Evolutionary conservation across 2,329 filamentous ascomycete species (phyloP).

Genomic region (Chaetomium globosum): DNA sequence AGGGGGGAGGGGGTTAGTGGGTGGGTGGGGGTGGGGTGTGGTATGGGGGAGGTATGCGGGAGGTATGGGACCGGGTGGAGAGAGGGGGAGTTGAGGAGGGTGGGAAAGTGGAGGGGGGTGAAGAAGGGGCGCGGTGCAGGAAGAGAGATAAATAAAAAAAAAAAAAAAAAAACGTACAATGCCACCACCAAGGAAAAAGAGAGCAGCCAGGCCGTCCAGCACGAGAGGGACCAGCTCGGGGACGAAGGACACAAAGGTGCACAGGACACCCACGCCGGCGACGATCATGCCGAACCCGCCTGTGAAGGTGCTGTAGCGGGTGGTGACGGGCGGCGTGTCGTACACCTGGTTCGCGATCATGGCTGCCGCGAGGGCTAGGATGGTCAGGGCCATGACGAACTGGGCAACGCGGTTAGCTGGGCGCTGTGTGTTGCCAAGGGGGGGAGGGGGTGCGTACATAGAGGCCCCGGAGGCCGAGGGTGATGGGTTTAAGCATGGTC

Average conservation of each 20-base stretch:
- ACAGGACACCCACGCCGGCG: conserved; percentile 18
- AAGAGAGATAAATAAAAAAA: neutral
- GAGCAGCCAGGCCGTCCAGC: conserved; percentile 26
- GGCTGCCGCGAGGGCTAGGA: conserved; percentile 29
- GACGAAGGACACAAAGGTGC: conserved; percentile 22
- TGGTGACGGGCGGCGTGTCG: conserved; percentile 28
- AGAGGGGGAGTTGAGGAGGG: neutral
- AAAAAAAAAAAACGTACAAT: conserved; percentile 30
- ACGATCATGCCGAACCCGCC: conserved; percentile 34
- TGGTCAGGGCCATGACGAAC: conserved; percentile 28
- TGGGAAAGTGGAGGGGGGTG: too few relatives aligned
- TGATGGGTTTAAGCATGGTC: conserved; percentile 21
- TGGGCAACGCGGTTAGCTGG: conserved; percentile 10
- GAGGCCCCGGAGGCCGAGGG: conserved; percentile 30
- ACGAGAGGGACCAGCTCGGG: conserved; percentile 25
- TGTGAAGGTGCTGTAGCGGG: conserved; percentile 34
- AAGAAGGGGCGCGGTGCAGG: too few relatives aligned
- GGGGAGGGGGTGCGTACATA: conserved; percentile 16
- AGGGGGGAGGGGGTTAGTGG: neutral
- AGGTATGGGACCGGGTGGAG: too few relatives aligned
- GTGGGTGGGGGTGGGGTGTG: too few relatives aligned
- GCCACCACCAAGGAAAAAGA: conserved; percentile 33
- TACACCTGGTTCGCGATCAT: conserved; percentile 30
- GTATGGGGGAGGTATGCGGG: too few relatives aligned
- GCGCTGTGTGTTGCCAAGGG: neutral